These are phyloP conservation scores for Vachellia collinsii DNA, from an alignment of 306 rosid genomes.

Conservation along the genomic window DNA sequence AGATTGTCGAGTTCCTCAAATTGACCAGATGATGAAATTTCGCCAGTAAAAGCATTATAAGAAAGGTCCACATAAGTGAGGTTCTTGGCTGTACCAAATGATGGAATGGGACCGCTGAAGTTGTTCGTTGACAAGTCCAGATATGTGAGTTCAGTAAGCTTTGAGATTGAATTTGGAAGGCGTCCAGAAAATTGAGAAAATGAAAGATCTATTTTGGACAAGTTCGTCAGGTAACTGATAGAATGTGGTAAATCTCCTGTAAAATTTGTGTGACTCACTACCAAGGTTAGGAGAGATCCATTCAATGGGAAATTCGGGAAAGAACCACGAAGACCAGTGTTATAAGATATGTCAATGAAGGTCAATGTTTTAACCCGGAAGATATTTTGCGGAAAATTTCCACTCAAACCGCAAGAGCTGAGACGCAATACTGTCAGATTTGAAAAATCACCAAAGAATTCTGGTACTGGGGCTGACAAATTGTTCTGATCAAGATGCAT, in stretches of 20 bases:
- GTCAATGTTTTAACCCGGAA: background rate
- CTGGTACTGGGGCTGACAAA: conserved; percentile 33
- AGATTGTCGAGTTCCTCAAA: conserved; percentile 43
- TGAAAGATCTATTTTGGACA: background rate
- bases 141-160: conserved; percentile 36
- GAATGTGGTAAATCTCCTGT: background rate
- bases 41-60: conserved; percentile 41
- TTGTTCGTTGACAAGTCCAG: conserved; percentile 43
- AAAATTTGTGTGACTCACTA: background rate
- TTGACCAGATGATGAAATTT: conserved; percentile 32
- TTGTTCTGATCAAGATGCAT: conserved; percentile 20
- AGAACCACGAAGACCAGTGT: conserved; percentile 23
- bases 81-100: conserved; percentile 32
- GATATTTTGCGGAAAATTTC: conserved; percentile 34
- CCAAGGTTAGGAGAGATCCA: background rate
- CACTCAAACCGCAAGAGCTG: background rate
- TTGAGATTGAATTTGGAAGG: conserved; percentile 44
- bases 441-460: conserved; percentile 26
- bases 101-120: conserved; percentile 48
- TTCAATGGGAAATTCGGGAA: conserved; percentile 1
- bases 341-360: conserved; percentile 31
- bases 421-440: conserved; percentile 30
- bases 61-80: conserved; percentile 47
- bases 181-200: background rate
- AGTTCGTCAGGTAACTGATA: background rate